Conservation (phyloP, 768 basidiomycete genomes). For the Lentinula sp. region DNA sequence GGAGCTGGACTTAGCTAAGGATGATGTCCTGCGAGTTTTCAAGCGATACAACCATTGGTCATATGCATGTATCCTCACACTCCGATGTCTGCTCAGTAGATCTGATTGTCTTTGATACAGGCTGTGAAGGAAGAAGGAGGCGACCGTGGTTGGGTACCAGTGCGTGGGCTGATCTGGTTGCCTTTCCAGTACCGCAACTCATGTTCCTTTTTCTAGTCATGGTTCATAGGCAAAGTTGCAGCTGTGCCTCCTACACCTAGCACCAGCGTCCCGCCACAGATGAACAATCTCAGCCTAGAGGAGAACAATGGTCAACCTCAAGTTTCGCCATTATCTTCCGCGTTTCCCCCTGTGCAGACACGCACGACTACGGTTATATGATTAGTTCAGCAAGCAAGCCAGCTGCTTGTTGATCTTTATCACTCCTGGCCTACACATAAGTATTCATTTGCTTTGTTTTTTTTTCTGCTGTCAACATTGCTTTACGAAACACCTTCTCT, state of each 20-base stretch:
- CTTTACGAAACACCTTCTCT: not conserved
- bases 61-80: constrained; percentile 48
- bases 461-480: not conserved
- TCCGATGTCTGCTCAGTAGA: constrained; percentile 7
- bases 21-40: constrained; percentile 86
- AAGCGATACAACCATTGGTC: constrained; percentile 99
- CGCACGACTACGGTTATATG: constrained; percentile 23
- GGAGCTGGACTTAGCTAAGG: constrained; percentile 84
- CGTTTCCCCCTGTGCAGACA: constrained; percentile 55
- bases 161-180: constrained; percentile 18
- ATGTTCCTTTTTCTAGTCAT: constrained; percentile 45
- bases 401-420: not conserved
- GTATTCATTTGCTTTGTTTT: not conserved
- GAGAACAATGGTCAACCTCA: constrained; percentile 44
- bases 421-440: not conserved
- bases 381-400: not conserved
- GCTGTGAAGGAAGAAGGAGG: constrained; percentile 92
- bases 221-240: constrained; percentile 90
- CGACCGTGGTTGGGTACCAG: constrained; percentile 95
- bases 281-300: constrained; percentile 21
- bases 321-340: constrained; percentile 78
- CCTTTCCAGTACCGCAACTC: not conserved
- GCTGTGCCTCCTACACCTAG: constrained; percentile 39
- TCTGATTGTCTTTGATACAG: constrained; percentile 29
- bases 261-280: constrained; percentile 26